A percentile compares a stretch with the other conserved stretches of the same genome.
These are phyloP conservation scores for Aureobasidium sp. DNA, from an alignment of 2,329 filamentous ascomycete genomes.

Conservation along the genomic window DNA sequence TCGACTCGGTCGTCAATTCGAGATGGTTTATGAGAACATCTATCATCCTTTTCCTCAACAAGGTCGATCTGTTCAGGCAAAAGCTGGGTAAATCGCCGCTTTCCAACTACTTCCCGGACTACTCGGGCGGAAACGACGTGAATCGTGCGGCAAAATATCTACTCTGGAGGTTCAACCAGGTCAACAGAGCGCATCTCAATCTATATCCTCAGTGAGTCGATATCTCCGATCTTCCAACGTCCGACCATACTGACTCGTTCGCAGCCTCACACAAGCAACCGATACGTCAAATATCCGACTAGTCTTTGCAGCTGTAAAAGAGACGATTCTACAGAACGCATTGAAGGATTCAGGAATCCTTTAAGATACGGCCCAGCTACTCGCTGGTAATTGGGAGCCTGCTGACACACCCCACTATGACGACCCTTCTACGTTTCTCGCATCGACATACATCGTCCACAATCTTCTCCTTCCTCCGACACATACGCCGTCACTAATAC, in stretches of 20 bases:
- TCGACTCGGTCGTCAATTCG: conserved; percentile 98
- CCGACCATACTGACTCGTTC: conserved; percentile 22
- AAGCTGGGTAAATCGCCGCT: conserved; percentile 86
- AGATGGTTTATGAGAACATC: conserved; percentile 99
- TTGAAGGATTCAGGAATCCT: conserved; percentile 97
- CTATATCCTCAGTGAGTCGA: conserved; percentile 96
- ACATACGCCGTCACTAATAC: conserved; percentile 16
- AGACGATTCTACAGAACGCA: conserved; percentile 97
- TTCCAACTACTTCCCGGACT: conserved; percentile 94
- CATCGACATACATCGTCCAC: conserved; percentile 3
- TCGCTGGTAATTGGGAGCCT: conserved; percentile 63
- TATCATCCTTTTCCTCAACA: conserved; percentile 98
- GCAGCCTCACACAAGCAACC: conserved; percentile 91
- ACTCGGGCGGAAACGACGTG: conserved; percentile 94
- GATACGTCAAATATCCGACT: conserved; percentile 97
- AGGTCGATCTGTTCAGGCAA: conserved; percentile 95
- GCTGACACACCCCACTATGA: conserved; percentile 35
- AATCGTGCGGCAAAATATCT: conserved; percentile 97
- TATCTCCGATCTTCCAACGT: neutral
- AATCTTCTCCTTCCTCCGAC: conserved; percentile 5
- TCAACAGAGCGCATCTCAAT: conserved; percentile 92
- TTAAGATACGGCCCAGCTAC: conserved; percentile 22
- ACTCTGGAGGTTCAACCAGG: conserved; percentile 97
- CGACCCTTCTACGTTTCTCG: conserved; percentile 14
- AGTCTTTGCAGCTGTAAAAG: conserved; percentile 96